phyloP scores from a whole-genome alignment of 1,284 basidiomycete species.

The Rhodotorula glutinis region DNA sequence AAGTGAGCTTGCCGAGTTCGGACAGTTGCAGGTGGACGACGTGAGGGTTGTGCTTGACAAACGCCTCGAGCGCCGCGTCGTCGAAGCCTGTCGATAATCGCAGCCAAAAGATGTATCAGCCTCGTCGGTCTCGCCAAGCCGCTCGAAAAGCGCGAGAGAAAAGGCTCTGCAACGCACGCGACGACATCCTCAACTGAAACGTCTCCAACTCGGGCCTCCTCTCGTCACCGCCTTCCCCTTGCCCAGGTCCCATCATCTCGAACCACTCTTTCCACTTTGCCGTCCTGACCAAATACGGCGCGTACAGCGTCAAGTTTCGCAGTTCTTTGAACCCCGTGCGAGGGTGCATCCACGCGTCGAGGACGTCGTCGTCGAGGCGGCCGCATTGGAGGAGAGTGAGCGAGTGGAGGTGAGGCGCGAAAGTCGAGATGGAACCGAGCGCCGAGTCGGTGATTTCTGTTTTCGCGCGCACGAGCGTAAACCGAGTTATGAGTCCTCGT shows the following conservation, averaged over 20 bases:
- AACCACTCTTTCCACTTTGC: slow-evolving; percentile 61
- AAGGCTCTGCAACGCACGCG: slow-evolving; percentile 25
- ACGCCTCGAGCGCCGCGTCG: slow-evolving; percentile 61
- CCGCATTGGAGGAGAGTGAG: slow-evolving; percentile 85
- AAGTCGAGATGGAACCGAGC: slow-evolving; percentile 63
- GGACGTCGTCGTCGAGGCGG: slow-evolving; percentile 67
- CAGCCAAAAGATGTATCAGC: no score
- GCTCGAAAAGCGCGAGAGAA: background rate
- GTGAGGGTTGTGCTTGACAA: slow-evolving; percentile 62
- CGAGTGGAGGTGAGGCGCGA: slow-evolving; percentile 74
- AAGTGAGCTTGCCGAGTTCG: slow-evolving; percentile 70
- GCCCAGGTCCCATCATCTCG: slow-evolving; percentile 48
- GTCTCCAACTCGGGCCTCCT: slow-evolving; percentile 3
- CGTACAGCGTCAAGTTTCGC: slow-evolving; percentile 68
- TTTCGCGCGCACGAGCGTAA: background rate
- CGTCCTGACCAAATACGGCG: slow-evolving; percentile 30
- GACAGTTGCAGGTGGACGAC: slow-evolving; percentile 71
- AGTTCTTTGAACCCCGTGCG: slow-evolving; percentile 62
- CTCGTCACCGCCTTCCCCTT: background rate
- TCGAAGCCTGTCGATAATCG: slow-evolving; percentile 76
- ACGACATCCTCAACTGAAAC: slow-evolving; percentile 27
- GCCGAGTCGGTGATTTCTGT: slow-evolving; percentile 66
- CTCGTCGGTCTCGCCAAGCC: background rate
- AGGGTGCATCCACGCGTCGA: slow-evolving; percentile 59
- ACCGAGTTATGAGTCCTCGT: no score